Percentiles rank a stretch among this genome's conserved stretches.
Conservation (phyloP, 768 basidiomycete genomes). For the Sistotremastrum suecicum region DNA sequence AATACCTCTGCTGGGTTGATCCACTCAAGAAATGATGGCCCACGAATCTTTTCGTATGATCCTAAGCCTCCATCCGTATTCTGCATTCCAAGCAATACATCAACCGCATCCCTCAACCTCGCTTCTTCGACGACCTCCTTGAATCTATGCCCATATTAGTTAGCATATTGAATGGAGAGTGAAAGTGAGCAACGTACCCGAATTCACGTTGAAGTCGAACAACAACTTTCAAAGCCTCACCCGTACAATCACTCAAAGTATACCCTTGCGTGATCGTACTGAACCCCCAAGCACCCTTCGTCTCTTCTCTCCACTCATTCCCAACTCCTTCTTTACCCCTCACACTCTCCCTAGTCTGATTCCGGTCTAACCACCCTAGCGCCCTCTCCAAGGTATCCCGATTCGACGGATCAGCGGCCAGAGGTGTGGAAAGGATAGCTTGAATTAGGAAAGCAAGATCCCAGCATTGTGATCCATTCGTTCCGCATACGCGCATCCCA, state of each 20-base stretch:
- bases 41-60: slow-evolving; percentile 83
- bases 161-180: slow-evolving; percentile 4
- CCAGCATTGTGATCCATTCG: slow-evolving; percentile 93
- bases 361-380: slow-evolving; percentile 49
- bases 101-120: slow-evolving; percentile 72
- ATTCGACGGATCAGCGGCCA: slow-evolving; percentile 59
- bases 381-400: slow-evolving; percentile 3
- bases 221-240: slow-evolving; percentile 85
- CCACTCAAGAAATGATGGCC: slow-evolving; percentile 63
- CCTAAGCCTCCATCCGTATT: slow-evolving; percentile 85
- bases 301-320: slow-evolving; percentile 37
- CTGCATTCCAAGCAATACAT: slow-evolving; percentile 75
- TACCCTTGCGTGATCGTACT: slow-evolving; percentile 92
- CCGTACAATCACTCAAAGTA: slow-evolving; percentile 89
- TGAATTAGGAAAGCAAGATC: slow-evolving; percentile 87
- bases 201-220: slow-evolving; percentile 75
- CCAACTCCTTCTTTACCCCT: slow-evolving; percentile 37
- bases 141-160: slow-evolving; percentile 44
- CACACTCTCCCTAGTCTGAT: slow-evolving; percentile 60
- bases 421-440: slow-evolving; percentile 78
- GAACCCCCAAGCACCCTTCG: slow-evolving; percentile 69
- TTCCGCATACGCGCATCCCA: slow-evolving; percentile 93
- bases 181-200: slow-evolving; percentile 15
- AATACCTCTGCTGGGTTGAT: slow-evolving; percentile 96
- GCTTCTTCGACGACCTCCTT: slow-evolving; percentile 56